Evolutionary conservation across 306 rosid genomes (phyloP).

Genomic region (Mimosa pudica): DNA sequence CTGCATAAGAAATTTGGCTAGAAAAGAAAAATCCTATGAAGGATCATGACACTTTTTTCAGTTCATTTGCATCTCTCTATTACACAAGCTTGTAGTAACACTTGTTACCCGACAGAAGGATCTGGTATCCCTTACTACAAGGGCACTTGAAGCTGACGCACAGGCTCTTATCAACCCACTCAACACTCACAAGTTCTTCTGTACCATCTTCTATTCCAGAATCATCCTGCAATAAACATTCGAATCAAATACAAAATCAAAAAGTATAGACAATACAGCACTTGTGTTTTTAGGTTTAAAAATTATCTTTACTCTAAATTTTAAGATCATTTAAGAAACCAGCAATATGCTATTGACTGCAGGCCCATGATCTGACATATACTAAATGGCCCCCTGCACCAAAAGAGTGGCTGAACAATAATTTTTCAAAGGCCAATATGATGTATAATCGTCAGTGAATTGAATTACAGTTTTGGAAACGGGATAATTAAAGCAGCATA

Average conservation of each 20-base stretch:
- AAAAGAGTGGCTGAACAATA: background rate
- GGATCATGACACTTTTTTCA: background rate
- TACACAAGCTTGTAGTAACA: slow-evolving; percentile 63
- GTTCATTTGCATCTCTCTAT: slow-evolving; percentile 1
- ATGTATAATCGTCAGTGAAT: background rate
- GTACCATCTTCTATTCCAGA: too few relatives aligned
- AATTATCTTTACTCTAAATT: background rate
- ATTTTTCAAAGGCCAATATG: background rate
- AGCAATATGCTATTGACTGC: background rate
- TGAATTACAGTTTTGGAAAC: background rate
- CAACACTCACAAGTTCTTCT: slow-evolving; percentile 49
- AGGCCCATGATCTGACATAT: background rate
- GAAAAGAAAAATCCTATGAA: background rate
- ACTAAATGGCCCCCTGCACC: background rate
- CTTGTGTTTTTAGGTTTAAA: too few relatives aligned
- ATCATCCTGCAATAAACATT: background rate
- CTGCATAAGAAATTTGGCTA: background rate
- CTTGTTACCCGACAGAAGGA: slow-evolving; percentile 47
- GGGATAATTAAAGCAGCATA: background rate
- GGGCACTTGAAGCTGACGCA: slow-evolving; percentile 53
- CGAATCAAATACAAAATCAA: background rate
- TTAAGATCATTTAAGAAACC: background rate
- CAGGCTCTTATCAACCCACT: slow-evolving; percentile 48
- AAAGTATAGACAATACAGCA: background rate
- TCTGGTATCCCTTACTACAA: slow-evolving; percentile 52